These are phyloP conservation scores for Lindgomyces ingoldianus DNA, from an alignment of 495 filamentous ascomycete species.

Conservation along the genomic window DNA sequence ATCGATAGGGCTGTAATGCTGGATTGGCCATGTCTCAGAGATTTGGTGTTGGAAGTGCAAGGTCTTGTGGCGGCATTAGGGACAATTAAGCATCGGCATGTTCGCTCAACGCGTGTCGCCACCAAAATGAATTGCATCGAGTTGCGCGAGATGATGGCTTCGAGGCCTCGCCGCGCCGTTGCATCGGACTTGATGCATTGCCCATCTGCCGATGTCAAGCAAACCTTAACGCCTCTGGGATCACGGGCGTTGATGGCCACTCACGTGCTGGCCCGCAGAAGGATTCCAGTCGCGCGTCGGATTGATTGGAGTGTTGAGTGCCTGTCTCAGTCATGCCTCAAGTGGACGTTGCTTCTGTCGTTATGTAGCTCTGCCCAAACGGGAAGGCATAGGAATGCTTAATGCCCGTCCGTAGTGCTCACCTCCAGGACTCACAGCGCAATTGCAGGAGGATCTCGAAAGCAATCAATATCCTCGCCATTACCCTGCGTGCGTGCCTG, in stretches of 20 bases:
- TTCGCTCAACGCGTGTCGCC: slow-evolving; percentile 10
- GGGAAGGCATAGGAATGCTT: slow-evolving; percentile 1
- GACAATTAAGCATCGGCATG: slow-evolving; percentile 17
- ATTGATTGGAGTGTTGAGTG: slow-evolving; percentile 5
- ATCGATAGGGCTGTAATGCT: slow-evolving; percentile 1
- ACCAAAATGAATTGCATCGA: slow-evolving; percentile 8
- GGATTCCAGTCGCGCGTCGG: slow-evolving; percentile 14
- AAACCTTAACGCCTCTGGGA: neutral
- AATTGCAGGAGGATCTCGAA: slow-evolving; percentile 3
- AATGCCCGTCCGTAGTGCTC: slow-evolving; percentile 18
- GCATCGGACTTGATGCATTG: neutral
- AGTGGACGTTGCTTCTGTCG: neutral
- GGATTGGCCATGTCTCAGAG: slow-evolving; percentile 33
- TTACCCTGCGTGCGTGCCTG: neutral
- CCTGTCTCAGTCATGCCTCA: slow-evolving; percentile 19
- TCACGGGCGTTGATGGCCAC: neutral
- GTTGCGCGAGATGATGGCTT: neutral
- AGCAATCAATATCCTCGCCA: slow-evolving; percentile 17
- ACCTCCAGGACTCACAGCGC: slow-evolving; percentile 5
- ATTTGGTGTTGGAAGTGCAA: slow-evolving; percentile 15
- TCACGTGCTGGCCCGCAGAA: slow-evolving; percentile 16
- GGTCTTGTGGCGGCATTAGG: neutral
- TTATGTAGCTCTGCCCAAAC: neutral
- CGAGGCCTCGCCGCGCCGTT: slow-evolving; percentile 2
- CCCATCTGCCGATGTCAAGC: slow-evolving; percentile 17